phyloP scores from a whole-genome alignment of 140 eudicot genomes.

The Erigeron philadelphicus region DNA sequence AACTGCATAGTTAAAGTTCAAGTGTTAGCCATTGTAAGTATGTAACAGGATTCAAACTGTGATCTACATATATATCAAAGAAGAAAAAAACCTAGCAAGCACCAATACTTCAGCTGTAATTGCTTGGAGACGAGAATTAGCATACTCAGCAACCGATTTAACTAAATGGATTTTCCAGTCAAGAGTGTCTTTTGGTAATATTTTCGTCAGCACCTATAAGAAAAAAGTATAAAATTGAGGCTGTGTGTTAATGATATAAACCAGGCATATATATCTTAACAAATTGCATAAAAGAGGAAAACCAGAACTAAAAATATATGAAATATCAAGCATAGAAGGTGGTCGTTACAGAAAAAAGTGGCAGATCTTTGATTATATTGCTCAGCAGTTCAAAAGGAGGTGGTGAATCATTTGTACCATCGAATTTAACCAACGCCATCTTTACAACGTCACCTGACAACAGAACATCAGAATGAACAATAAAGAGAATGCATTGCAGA shows the following conservation, averaged over 20 bases:
- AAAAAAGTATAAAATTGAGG: slow-evolving; percentile 3
- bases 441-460: slow-evolving; percentile 63
- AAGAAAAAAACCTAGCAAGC: slow-evolving; percentile 64
- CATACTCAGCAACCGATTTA: slow-evolving; percentile 66
- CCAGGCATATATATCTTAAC: background rate
- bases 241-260: background rate
- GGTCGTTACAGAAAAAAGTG: slow-evolving; percentile 57
- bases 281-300: background rate
- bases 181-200: slow-evolving; percentile 74
- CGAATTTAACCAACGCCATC: slow-evolving; percentile 47
- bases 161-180: slow-evolving; percentile 70
- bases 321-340: background rate
- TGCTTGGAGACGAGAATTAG: slow-evolving; percentile 86
- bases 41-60: slow-evolving; percentile 1
- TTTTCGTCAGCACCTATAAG: slow-evolving; percentile 51
- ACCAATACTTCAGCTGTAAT: slow-evolving; percentile 82
- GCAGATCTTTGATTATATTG: slow-evolving; percentile 47
- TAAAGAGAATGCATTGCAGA: slow-evolving; percentile 9
- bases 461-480: slow-evolving; percentile 5
- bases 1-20: background rate
- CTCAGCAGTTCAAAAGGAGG: slow-evolving; percentile 34
- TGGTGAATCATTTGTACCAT: slow-evolving; percentile 30
- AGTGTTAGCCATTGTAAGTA: background rate
- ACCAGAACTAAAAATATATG: background rate
- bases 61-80: slow-evolving; percentile 3